phyloP scores from a whole-genome alignment of 805 yeast species.

The Cyberlindnera mycetangii region DNA sequence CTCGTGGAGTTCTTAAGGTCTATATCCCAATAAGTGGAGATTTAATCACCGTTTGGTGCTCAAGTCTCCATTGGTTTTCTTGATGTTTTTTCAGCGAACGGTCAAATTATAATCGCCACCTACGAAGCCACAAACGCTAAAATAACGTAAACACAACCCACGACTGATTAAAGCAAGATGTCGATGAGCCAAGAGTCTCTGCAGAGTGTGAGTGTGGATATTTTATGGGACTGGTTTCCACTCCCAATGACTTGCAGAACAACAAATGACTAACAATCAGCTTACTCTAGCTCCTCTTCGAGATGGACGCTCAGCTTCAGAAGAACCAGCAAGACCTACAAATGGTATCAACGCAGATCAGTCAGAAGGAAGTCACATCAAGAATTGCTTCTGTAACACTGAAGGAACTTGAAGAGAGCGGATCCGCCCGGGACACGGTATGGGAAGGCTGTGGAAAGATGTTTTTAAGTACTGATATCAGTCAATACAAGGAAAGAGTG shows the following conservation, averaged over 20 bases:
- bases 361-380: slow-evolving; percentile 14
- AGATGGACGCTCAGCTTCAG: slow-evolving; percentile 64
- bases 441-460: slow-evolving; percentile 89
- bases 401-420: slow-evolving; percentile 43
- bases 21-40: no score
- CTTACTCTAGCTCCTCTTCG: slow-evolving; percentile 44
- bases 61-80: no score
- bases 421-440: slow-evolving; percentile 46
- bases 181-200: slow-evolving; percentile 45
- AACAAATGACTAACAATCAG: no score
- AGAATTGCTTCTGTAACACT: slow-evolving; percentile 38
- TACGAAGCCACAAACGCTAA: neutral
- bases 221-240: no score
- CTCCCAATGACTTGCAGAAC: neutral
- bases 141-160: neutral
- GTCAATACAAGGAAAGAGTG: slow-evolving; percentile 47
- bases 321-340: slow-evolving; percentile 58
- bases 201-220: slow-evolving; percentile 35
- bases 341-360: slow-evolving; percentile 46
- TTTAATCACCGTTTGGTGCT: no score
- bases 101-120: no score
- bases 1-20: no score
- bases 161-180: slow-evolving; percentile 26
- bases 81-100: no score
- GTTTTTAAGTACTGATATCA: slow-evolving; percentile 45